These are phyloP conservation scores for Meyerozyma elateridarum DNA, from an alignment of 1,139 yeast genomes.

Conservation along the genomic window DNA sequence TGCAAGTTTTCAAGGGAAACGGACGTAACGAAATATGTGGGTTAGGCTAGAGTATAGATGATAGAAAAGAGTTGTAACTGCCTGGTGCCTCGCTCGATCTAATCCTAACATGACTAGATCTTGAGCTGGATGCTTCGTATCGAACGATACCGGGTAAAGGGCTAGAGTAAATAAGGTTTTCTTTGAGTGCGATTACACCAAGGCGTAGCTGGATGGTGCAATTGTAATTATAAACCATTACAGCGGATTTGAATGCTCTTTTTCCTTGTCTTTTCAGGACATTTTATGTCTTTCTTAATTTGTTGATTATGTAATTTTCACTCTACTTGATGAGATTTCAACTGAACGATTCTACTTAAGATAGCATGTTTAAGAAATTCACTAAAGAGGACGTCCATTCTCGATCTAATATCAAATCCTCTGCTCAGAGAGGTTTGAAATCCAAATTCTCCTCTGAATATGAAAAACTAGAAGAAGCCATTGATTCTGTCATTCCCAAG, in stretches of 20 bases:
- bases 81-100: conserved; percentile 74
- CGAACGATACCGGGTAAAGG: conserved; percentile 35
- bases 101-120: conserved; percentile 20
- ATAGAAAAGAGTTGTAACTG: conserved; percentile 19
- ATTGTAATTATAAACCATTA: conserved; percentile 70
- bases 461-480: conserved; percentile 65
- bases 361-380: conserved; percentile 59
- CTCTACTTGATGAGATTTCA: neutral
- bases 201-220: conserved; percentile 49
- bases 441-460: conserved; percentile 67
- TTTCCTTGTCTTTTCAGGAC: no score
- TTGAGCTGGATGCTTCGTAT: conserved; percentile 53
- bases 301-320: conserved; percentile 1
- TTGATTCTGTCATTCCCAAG: conserved; percentile 84
- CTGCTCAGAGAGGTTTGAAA: conserved; percentile 83
- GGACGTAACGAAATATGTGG: conserved; percentile 1
- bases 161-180: conserved; percentile 54
- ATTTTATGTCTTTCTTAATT: conserved; percentile 1
- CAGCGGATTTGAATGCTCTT: no score
- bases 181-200: conserved; percentile 78
- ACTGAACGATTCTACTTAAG: neutral
- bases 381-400: conserved; percentile 85
- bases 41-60: no score
- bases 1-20: conserved; percentile 9
- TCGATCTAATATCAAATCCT: conserved; percentile 86